A percentile compares a stretch with the other conserved stretches of the same genome.
Conservation (phyloP, 208 protist species). For the Trypanosoma grayi region DNA sequence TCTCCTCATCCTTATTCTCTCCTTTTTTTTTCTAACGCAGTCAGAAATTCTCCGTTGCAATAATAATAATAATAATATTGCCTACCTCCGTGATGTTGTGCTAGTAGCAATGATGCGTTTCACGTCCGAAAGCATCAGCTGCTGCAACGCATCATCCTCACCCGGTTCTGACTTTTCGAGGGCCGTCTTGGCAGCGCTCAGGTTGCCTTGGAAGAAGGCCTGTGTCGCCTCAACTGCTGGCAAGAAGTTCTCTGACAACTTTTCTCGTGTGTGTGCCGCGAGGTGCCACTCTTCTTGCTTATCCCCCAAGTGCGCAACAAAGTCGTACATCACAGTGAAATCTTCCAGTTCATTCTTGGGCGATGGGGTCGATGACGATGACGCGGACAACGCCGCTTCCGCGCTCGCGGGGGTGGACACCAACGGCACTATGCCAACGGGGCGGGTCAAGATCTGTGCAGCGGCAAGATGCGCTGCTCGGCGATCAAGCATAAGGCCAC, state of each 20-base stretch:
- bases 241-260: constrained; percentile 39
- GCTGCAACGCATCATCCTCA: constrained; percentile 38
- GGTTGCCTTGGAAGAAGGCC: constrained; percentile 53
- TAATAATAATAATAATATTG: too few species aligned
- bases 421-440: constrained; percentile 43
- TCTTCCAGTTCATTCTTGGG: constrained; percentile 11
- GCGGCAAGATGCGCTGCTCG: constrained; percentile 50
- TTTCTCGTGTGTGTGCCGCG: constrained; percentile 54
- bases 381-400: too few species aligned
- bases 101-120: neutral
- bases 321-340: constrained; percentile 61
- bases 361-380: too few species aligned
- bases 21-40: too few species aligned
- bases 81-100: too few species aligned
- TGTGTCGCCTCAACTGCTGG: constrained; percentile 56
- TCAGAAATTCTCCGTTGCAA: too few species aligned
- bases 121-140: constrained; percentile 52
- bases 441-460: constrained; percentile 43
- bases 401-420: too few species aligned
- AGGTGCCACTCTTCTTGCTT: constrained; percentile 77
- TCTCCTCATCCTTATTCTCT: too few species aligned
- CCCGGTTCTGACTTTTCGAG: constrained; percentile 22
- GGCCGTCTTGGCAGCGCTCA: constrained; percentile 21
- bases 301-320: constrained; percentile 30
- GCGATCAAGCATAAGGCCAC: constrained; percentile 54